Evolutionary conservation across 2,329 filamentous ascomycete species (phyloP).

Genomic region (Hirsutella rhossiliensis): DNA sequence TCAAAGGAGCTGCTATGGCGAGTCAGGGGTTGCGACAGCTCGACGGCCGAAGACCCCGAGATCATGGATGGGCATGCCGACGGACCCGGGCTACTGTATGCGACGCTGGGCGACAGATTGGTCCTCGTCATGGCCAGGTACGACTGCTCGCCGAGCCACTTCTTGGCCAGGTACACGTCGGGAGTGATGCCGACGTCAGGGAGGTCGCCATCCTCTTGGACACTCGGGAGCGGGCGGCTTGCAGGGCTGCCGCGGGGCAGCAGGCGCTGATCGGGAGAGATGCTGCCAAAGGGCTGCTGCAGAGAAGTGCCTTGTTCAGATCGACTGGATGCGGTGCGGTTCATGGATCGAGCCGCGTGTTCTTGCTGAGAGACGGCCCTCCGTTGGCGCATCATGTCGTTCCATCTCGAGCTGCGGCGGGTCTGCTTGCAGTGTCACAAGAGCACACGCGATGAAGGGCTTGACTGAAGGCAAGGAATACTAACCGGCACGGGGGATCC

Average conservation of each 20-base stretch:
- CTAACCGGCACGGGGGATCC: slow-evolving; percentile 3
- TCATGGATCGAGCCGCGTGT: slow-evolving; percentile 26
- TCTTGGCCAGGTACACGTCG: slow-evolving; percentile 23
- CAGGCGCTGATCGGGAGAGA: slow-evolving; percentile 15
- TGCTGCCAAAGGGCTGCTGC: slow-evolving; percentile 6
- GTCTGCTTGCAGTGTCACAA: background rate
- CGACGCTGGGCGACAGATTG: slow-evolving; percentile 11
- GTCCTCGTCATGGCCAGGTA: slow-evolving; percentile 12
- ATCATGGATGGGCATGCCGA: slow-evolving; percentile 31
- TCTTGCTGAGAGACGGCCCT: slow-evolving; percentile 17
- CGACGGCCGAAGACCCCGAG: slow-evolving; percentile 25
- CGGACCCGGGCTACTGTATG: slow-evolving; percentile 14
- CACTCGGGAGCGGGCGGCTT: slow-evolving; percentile 19
- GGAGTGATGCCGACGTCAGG: slow-evolving; percentile 25
- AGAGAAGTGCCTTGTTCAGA: slow-evolving; percentile 22
- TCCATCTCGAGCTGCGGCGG: background rate
- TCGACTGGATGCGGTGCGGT: slow-evolving; percentile 29
- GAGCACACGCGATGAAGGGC: background rate
- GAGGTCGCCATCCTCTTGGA: slow-evolving; percentile 20
- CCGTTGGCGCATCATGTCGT: slow-evolving; percentile 9
- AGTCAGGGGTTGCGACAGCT: slow-evolving; percentile 26
- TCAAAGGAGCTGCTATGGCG: slow-evolving; percentile 29
- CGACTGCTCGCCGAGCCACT: slow-evolving; percentile 11
- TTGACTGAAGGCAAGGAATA: background rate
- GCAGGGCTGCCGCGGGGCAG: slow-evolving; percentile 17